These are phyloP conservation scores for Phallus indusiatus DNA, from an alignment of 768 basidiomycete species.

Conservation along the genomic window DNA sequence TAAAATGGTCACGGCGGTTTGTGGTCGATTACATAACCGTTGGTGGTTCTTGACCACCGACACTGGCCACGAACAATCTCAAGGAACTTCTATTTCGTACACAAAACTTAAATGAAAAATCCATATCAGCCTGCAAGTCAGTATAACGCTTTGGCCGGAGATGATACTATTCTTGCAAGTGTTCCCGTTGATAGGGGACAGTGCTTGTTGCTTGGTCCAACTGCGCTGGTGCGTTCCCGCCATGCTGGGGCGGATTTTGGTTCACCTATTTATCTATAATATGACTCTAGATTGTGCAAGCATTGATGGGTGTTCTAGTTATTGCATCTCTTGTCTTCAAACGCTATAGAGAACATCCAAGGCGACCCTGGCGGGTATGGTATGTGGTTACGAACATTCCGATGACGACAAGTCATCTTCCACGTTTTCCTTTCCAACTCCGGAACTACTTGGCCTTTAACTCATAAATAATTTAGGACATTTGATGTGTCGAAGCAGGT, in stretches of 20 bases:
- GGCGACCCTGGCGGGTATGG: slow-evolving; percentile 92
- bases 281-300: slow-evolving; percentile 62
- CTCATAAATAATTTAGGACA: slow-evolving; percentile 40
- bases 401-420: no score
- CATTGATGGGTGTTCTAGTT: slow-evolving; percentile 84
- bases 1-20: no score
- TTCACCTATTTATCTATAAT: background rate
- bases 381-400: slow-evolving; percentile 31
- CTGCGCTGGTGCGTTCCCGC: slow-evolving; percentile 31
- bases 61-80: no score
- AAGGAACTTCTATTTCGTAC: no score
- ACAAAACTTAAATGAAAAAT: no score
- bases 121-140: no score
- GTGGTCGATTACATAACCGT: no score
- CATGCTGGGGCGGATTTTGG: background rate
- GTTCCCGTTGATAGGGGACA: slow-evolving; percentile 32
- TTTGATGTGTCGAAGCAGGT: slow-evolving; percentile 92
- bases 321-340: slow-evolving; percentile 81
- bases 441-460: no score
- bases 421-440: no score
- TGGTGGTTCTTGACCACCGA: no score
- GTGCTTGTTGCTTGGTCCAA: slow-evolving; percentile 39
- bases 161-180: background rate
- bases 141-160: no score
- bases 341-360: slow-evolving; percentile 75